A percentile compares a stretch with the other conserved stretches of the same genome.
These are phyloP conservation scores for Paramecium pentaurelia DNA, from an alignment of 73 alveolate species.

Conservation along the genomic window DNA sequence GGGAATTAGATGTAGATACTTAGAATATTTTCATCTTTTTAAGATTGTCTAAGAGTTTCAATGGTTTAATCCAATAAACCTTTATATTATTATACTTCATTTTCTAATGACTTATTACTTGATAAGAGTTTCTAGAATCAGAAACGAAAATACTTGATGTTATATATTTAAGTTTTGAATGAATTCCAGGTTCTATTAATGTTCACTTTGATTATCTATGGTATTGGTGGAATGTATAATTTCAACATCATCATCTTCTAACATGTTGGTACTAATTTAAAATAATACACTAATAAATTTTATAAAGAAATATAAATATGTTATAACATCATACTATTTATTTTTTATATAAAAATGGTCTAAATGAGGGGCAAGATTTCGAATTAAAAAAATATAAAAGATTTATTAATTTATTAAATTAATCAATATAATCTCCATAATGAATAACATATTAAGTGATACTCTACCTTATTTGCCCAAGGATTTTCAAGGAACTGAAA, in stretches of 20 bases:
- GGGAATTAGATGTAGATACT: not conserved
- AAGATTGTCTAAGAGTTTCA: not conserved
- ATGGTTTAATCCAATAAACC: not conserved
- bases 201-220: not conserved
- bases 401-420: not conserved
- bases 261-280: not conserved
- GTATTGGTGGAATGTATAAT: not conserved
- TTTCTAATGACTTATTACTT: not conserved
- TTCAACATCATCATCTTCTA: not conserved
- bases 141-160: not conserved
- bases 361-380: not conserved
- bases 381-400: not conserved
- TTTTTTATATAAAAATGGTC: not conserved
- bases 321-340: not conserved
- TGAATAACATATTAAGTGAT: not conserved
- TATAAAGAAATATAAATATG: not conserved
- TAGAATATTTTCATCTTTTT: not conserved
- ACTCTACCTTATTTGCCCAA: not conserved
- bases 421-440: not conserved
- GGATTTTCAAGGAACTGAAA: not conserved
- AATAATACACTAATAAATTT: not conserved
- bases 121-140: not conserved
- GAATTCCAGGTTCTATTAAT: not conserved
- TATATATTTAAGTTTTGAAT: not conserved
- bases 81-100: not conserved